Base-by-base conservation (phyloP, 345 rosid genomes). In the Corymbia maculata region DNA sequence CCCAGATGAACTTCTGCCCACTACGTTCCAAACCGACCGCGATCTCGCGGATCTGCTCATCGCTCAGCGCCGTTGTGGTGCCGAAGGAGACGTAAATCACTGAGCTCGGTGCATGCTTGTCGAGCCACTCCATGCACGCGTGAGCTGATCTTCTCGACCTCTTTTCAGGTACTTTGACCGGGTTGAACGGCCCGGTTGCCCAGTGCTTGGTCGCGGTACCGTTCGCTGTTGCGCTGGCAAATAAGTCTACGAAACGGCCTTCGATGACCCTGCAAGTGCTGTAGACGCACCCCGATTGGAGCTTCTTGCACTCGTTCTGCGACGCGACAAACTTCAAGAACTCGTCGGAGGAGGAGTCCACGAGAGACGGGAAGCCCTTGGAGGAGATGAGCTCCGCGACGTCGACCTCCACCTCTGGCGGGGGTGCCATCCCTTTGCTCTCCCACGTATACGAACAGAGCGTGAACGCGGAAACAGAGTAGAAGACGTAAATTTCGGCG, bases 1-100 rank as follows among this genome's bases (percentile, higher is more conserved):
- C 95, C 96, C 97, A 95, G 0, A 94, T 90, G 92, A 95, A 94
- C 87, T 92, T 93, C 26, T 92, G 93, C 13, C 90, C 85, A 91
- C 95, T 93, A 85, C 85, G 8, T 52, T 85, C 86, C 30, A 89
- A 45, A 59, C 90, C 91, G 6, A 24, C 17, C 12, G 91, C 93
- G 19, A 89, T 61, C 79, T 90, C 87, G 13, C 52, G 51, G 10
- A 90, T 87, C 84, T 90, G 91, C 22, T 91, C 92, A 49, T 89
- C 59, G 26, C 24, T 85, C 32, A 91, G 51, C 8, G 85, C 32
- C 21, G 61, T 64, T 15, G 92, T 86, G 8, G 91, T 79, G 42
- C 92, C 88, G 47, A 89, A 92, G 6, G 90, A 92, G 1, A 90
- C 24, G 61, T 86, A 90, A 8, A 90, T 61, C 16, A 92, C 91